Evolutionary conservation across 2,329 filamentous ascomycete species (phyloP).

Genomic region (Torrubiella hemipterigena): DNA sequence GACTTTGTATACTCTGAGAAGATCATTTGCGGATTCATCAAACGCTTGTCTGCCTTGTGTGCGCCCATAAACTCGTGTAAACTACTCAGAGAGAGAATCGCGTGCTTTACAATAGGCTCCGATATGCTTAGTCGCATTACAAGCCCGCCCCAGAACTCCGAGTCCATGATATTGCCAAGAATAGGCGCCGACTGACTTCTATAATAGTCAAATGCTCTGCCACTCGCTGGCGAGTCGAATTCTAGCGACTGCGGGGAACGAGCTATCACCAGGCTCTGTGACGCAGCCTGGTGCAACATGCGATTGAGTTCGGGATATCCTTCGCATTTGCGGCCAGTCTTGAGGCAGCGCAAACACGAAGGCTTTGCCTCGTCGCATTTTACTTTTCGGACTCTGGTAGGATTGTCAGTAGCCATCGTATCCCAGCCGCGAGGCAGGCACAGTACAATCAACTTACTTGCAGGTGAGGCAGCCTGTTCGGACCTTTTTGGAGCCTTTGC

Average conservation of each 20-base stretch:
- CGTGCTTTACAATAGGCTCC: constrained; percentile 35
- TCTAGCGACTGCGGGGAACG: no score
- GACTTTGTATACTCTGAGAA: constrained; percentile 33
- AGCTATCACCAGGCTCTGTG: not conserved
- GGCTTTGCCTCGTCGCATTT: constrained; percentile 46
- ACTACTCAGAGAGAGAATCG: constrained; percentile 36
- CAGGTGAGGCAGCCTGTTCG: constrained; percentile 41
- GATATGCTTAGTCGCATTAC: constrained; percentile 31
- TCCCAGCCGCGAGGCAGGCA: not conserved
- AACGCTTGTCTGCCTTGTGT: constrained; percentile 8
- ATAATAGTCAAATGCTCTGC: constrained; percentile 20
- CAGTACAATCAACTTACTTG: constrained; percentile 31
- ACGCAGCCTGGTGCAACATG: constrained; percentile 9
- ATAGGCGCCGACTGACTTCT: constrained; percentile 22
- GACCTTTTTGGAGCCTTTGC: constrained; percentile 32
- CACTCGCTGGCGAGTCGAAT: constrained; percentile 11
- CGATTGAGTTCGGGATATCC: constrained; percentile 38
- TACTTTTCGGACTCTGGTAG: constrained; percentile 36
- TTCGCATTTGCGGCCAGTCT: constrained; percentile 44
- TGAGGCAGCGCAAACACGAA: constrained; percentile 37
- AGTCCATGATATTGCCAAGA: constrained; percentile 29
- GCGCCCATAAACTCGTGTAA: constrained; percentile 25
- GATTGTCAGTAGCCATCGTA: constrained; percentile 1
- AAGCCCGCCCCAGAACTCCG: constrained; percentile 29
- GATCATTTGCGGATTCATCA: constrained; percentile 12